phyloP scores from a whole-genome alignment of 179 eudicot genomes.

The Silene vulgaris region DNA sequence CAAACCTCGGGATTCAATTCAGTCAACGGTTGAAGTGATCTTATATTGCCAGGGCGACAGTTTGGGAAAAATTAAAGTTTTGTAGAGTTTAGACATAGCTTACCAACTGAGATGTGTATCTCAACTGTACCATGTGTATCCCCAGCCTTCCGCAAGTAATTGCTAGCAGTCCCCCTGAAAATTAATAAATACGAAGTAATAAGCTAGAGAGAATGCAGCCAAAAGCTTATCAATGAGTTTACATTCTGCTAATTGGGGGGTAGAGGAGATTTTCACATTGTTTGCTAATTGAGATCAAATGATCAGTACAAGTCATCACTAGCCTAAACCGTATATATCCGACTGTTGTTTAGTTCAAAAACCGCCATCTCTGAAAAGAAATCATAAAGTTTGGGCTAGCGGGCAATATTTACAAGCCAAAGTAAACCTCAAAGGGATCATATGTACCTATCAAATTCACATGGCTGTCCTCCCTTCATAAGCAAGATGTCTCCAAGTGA shows the following conservation, averaged over 20 bases:
- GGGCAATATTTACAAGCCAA: background rate
- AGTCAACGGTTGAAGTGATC: background rate
- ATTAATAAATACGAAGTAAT: background rate
- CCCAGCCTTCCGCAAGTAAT: slow-evolving; percentile 62
- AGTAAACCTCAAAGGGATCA: background rate
- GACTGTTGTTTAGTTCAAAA: no score
- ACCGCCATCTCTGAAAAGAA: no score
- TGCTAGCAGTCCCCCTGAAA: slow-evolving; percentile 68
- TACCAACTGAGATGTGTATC: slow-evolving; percentile 72
- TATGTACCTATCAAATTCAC: slow-evolving; percentile 66
- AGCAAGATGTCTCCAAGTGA: slow-evolving; percentile 76
- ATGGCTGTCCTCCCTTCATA: slow-evolving; percentile 92
- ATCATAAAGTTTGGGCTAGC: background rate
- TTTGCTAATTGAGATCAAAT: no score
- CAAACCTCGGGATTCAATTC: background rate
- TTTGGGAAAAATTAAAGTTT: no score
- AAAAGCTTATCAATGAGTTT: background rate
- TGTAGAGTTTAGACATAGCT: slow-evolving; percentile 25
- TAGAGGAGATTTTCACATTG: no score
- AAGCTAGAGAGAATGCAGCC: background rate
- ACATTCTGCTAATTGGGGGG: background rate
- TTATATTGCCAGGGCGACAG: no score
- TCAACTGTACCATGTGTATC: slow-evolving; percentile 84
- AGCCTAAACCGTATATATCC: no score
- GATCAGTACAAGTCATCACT: no score